phyloP scores from a whole-genome alignment of 768 basidiomycete species.

The Epithele typhae region DNA sequence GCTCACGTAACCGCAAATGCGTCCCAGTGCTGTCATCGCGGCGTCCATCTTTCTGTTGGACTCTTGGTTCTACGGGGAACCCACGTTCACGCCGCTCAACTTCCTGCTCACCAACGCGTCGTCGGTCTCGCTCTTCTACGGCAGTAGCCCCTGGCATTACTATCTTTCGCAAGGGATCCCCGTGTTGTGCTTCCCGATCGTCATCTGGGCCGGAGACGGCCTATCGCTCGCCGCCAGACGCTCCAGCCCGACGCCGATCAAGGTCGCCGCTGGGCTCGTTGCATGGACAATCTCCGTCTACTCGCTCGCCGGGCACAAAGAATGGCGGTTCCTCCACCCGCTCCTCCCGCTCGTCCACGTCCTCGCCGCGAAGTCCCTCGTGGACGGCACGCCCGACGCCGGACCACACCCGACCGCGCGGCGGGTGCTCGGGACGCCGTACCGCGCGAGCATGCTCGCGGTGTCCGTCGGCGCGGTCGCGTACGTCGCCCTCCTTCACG shows the following conservation, averaged over 20 bases:
- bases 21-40: slow-evolving; percentile 6
- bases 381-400: slow-evolving; percentile 29
- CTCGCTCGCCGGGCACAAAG: slow-evolving; percentile 88
- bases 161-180: slow-evolving; percentile 86
- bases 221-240: slow-evolving; percentile 33
- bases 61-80: slow-evolving; percentile 60
- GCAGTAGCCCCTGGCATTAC: slow-evolving; percentile 81
- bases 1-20: too few species aligned
- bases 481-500: slow-evolving; percentile 74
- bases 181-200: slow-evolving; percentile 64
- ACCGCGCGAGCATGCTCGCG: slow-evolving; percentile 36
- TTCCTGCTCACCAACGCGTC: slow-evolving; percentile 84
- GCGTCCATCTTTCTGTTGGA: slow-evolving; percentile 42
- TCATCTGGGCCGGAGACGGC: slow-evolving; percentile 73
- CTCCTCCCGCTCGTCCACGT: slow-evolving; percentile 80
- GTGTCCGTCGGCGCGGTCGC: slow-evolving; percentile 52
- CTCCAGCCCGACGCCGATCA: slow-evolving; percentile 16
- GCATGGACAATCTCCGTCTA: slow-evolving; percentile 65
- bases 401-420: neutral
- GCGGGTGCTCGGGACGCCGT: neutral
- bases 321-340: slow-evolving; percentile 96
- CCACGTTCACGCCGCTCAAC: slow-evolving; percentile 72
- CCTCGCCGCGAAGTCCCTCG: slow-evolving; percentile 69
- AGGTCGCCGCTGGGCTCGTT: slow-evolving; percentile 44
- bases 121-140: slow-evolving; percentile 89